Percentiles rank a stretch among this genome's conserved stretches.
phyloP scores from a whole-genome alignment of 805 yeast genomes.

The Ogataea siamensis region DNA sequence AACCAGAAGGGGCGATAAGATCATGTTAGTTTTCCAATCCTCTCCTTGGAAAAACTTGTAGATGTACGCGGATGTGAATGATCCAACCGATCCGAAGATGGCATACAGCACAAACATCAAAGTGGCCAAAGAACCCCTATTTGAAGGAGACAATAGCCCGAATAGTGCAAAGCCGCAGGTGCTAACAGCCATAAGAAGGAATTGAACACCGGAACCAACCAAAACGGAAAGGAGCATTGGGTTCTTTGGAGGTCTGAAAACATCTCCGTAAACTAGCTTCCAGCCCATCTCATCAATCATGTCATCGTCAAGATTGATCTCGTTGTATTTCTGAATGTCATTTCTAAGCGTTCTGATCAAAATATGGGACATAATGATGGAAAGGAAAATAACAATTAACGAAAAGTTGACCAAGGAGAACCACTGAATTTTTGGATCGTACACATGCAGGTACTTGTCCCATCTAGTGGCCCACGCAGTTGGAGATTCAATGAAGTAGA shows the following conservation, averaged over 20 bases:
- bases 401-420: constrained; percentile 87
- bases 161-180: constrained; percentile 81
- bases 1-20: constrained; percentile 77
- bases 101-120: constrained; percentile 85
- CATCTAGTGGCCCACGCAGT: constrained; percentile 98
- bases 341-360: constrained; percentile 74
- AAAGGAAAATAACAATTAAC: constrained; percentile 71
- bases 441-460: constrained; percentile 93
- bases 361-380: constrained; percentile 75
- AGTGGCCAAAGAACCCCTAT: constrained; percentile 90
- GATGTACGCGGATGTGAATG: constrained; percentile 80
- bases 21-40: constrained; percentile 82
- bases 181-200: constrained; percentile 69
- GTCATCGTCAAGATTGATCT: constrained; percentile 81
- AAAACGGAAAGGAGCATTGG: constrained; percentile 73
- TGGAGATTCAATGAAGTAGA: constrained; percentile 62
- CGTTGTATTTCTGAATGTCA: constrained; percentile 87
- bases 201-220: constrained; percentile 85
- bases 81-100: constrained; percentile 75
- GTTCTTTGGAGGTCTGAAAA: constrained; percentile 78
- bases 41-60: constrained; percentile 92
- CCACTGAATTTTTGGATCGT: constrained; percentile 95
- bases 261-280: constrained; percentile 95
- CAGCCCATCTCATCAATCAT: constrained; percentile 93
- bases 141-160: constrained; percentile 90